These are phyloP conservation scores for Ochromonadaceae sp. DNA, from an alignment of 352 stramenopile genomes.

Conservation along the genomic window DNA sequence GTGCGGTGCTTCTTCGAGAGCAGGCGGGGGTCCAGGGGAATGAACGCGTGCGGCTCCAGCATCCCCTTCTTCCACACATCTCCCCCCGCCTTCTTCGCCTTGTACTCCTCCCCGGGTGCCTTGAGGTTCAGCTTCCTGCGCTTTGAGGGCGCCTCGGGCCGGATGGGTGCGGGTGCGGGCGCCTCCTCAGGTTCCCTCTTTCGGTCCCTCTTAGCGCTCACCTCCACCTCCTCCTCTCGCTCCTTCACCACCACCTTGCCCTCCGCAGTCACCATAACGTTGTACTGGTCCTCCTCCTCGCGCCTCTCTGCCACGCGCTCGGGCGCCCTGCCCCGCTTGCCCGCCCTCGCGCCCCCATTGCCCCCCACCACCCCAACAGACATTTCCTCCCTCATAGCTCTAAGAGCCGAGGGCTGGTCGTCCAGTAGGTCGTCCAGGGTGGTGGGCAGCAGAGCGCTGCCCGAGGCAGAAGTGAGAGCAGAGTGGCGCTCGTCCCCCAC, in stretches of 20 bases:
- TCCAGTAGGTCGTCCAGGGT: neutral
- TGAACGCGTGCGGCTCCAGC: slow-evolving; percentile 68
- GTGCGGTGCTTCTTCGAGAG: slow-evolving; percentile 32
- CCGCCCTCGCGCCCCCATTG: neutral
- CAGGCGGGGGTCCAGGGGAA: slow-evolving; percentile 59
- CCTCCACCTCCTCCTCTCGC: too few species aligned
- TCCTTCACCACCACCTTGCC: neutral
- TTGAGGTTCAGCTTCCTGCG: neutral
- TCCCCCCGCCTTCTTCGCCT: slow-evolving; percentile 65
- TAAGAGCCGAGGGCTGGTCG: neutral
- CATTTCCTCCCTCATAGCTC: neutral
- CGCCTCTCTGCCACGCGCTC: neutral
- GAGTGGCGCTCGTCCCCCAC: too few species aligned
- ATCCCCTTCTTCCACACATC: slow-evolving; percentile 76
- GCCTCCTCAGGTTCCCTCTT: too few species aligned
- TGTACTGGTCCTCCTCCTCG: neutral
- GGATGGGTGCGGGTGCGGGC: too few species aligned
- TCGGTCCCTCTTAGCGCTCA: too few species aligned
- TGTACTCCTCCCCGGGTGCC: slow-evolving; percentile 52
- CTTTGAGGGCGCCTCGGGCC: neutral
- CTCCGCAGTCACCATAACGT: neutral
- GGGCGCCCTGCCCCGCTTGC: neutral
- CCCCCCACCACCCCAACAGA: neutral
- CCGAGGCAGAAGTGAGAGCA: too few species aligned
- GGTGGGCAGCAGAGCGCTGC: too few species aligned